Evolutionary conservation across 116 monocot species (phyloP).

Genomic region (Zostera marina): DNA sequence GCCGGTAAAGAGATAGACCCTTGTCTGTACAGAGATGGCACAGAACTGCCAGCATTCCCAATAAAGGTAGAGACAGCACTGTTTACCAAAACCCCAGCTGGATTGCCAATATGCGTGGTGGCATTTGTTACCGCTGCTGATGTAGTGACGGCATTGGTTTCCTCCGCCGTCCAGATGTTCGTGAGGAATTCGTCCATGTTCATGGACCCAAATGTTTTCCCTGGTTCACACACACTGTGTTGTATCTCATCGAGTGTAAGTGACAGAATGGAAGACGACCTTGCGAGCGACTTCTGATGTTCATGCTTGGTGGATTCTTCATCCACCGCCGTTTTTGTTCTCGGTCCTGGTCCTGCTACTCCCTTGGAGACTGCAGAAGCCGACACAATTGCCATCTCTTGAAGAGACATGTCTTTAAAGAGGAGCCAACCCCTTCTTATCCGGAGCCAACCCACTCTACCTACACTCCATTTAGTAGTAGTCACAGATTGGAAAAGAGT

Average conservation of each 20-base stretch:
- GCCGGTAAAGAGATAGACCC: constrained; percentile 39
- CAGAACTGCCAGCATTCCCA: not conserved
- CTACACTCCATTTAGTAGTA: too few relatives aligned
- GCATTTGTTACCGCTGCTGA: not conserved
- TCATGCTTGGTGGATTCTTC: not conserved
- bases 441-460: too few relatives aligned
- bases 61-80: not conserved
- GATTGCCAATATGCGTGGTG: not conserved
- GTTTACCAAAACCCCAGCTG: constrained; percentile 2
- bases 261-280: constrained; percentile 42
- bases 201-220: constrained; percentile 67
- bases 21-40: constrained; percentile 15
- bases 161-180: constrained; percentile 67
- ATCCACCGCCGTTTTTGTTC: not conserved
- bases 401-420: too few relatives aligned
- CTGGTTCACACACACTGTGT: constrained; percentile 37
- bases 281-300: constrained; percentile 10
- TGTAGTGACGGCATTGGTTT: constrained; percentile 9
- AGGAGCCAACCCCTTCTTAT: too few relatives aligned
- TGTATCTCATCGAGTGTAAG: constrained; percentile 73
- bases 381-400: too few relatives aligned
- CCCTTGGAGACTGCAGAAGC: too few relatives aligned
- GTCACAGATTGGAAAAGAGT: too few relatives aligned
- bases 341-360: not conserved
- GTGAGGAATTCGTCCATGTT: constrained; percentile 88